A percentile compares a stretch with the other conserved stretches of the same genome.
phyloP scores from a whole-genome alignment of 331 rosid species.

The Malus hybrid region DNA sequence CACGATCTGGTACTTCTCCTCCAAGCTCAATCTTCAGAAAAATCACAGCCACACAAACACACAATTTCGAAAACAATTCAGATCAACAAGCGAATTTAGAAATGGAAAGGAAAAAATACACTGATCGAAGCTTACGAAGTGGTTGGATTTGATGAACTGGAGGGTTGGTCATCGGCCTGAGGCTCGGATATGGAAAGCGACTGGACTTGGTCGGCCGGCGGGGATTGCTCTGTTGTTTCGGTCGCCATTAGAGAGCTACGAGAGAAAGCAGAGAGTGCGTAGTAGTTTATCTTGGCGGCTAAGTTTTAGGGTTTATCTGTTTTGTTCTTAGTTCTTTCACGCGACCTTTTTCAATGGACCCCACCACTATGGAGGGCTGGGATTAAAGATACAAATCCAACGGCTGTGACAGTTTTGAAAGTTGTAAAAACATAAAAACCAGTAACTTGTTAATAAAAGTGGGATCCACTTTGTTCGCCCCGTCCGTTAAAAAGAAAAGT shows the following conservation, averaged over 20 bases:
- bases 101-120: background rate
- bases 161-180: slow-evolving; percentile 1
- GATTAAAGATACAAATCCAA: no score
- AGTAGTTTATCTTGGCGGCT: no score
- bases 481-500: no score
- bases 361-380: no score
- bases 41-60: background rate
- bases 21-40: slow-evolving; percentile 35
- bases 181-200: slow-evolving; percentile 31
- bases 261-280: background rate
- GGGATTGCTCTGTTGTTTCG: slow-evolving; percentile 13
- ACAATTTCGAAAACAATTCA: background rate
- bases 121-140: background rate
- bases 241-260: slow-evolving; percentile 22
- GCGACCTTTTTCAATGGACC: no score
- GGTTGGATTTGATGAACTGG: slow-evolving; percentile 25
- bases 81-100: background rate
- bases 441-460: no score
- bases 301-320: no score
- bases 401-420: no score
- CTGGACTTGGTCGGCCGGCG: slow-evolving; percentile 19
- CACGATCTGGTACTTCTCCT: slow-evolving; percentile 41
- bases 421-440: no score
- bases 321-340: no score
- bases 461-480: no score